Conservation (phyloP, 1,284 basidiomycete genomes). For the Rhodofomes roseus region DNA sequence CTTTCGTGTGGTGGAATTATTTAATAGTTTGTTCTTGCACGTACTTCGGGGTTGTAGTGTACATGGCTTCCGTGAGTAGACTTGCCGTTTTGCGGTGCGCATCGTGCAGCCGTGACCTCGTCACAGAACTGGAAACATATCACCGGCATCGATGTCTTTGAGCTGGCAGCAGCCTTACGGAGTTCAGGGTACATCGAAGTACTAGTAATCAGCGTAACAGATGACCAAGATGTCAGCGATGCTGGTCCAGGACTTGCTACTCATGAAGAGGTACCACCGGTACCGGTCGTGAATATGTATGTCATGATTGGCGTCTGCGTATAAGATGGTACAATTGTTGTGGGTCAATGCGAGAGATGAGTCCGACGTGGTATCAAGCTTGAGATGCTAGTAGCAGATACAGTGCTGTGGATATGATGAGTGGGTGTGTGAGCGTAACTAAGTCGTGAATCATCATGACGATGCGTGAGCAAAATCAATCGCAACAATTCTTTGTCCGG, state of each 20-base stretch:
- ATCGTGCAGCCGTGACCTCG: no score
- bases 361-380: not conserved
- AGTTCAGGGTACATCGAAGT: no score
- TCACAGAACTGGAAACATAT: no score
- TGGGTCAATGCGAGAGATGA: not conserved
- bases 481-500: not conserved
- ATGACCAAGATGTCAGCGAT: no score
- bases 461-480: not conserved
- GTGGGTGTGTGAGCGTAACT: not conserved
- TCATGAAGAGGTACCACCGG: no score
- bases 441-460: not conserved
- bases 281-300: no score
- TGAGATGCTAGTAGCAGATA: not conserved
- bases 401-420: not conserved
- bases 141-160: no score
- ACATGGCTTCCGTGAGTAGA: not conserved
- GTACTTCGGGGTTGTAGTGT: not conserved
- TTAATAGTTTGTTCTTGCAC: not conserved
- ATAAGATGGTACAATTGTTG: not conserved
- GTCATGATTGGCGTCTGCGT: no score
- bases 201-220: no score
- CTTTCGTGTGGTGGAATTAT: not conserved
- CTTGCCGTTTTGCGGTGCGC: not conserved
- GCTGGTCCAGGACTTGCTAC: no score
- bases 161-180: no score